Conservation (phyloP, 139 green algal species). For the Picochlorum sp. region DNA sequence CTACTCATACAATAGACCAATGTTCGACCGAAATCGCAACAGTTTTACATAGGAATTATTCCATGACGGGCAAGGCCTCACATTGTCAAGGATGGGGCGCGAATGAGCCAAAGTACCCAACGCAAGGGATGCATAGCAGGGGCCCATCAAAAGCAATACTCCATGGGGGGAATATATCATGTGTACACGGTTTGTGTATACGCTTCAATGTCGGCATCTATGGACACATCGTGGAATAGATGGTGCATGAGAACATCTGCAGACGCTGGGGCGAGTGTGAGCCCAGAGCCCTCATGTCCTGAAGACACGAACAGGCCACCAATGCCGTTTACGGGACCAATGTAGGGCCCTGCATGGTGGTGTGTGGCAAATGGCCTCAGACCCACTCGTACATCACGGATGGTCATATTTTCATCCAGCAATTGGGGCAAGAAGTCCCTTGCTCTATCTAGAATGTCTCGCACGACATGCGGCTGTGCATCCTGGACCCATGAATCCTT, state of each 20-base stretch:
- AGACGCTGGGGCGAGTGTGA: slow-evolving; percentile 59
- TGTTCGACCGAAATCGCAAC: too few species aligned
- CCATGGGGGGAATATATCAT: too few species aligned
- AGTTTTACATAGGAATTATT: too few species aligned
- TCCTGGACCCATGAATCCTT: slow-evolving; percentile 25
- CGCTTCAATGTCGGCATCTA: not conserved
- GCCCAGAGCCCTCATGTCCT: slow-evolving; percentile 68
- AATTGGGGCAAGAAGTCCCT: slow-evolving; percentile 42
- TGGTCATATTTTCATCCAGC: not conserved
- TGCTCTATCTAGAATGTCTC: slow-evolving; percentile 49
- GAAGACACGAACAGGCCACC: slow-evolving; percentile 52
- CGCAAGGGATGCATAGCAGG: too few species aligned
- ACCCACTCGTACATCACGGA: slow-evolving; percentile 29
- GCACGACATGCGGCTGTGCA: slow-evolving; percentile 26
- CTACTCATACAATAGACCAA: too few species aligned
- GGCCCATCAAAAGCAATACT: too few species aligned
- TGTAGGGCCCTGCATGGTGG: slow-evolving; percentile 23
- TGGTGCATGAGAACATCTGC: slow-evolving; percentile 22
- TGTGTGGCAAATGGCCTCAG: slow-evolving; percentile 48
- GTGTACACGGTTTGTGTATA: too few species aligned
- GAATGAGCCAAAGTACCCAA: too few species aligned
- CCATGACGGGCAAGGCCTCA: too few species aligned
- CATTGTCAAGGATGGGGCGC: too few species aligned
- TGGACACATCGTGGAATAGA: slow-evolving; percentile 18
- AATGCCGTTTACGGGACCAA: slow-evolving; percentile 41